Conservation (phyloP, 2,329 filamentous ascomycete genomes). For the Arthrobotrys sphaeroides region DNA sequence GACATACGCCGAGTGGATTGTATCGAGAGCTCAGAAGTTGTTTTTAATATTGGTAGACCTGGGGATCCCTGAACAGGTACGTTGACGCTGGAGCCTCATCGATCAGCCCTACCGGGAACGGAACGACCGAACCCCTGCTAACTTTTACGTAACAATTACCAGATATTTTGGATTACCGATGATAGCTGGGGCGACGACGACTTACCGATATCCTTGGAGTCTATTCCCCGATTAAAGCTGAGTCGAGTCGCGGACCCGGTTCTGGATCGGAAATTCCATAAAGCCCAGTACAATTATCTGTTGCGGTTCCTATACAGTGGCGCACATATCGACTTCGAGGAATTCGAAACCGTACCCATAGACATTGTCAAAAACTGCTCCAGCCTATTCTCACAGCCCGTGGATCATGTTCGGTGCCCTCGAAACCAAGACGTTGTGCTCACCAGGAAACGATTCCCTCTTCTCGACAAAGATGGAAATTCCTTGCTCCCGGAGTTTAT, state of each 20-base stretch:
- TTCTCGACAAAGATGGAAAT: conserved; percentile 63
- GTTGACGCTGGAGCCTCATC: conserved; percentile 21
- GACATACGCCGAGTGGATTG: conserved; percentile 82
- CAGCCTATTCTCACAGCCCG: conserved; percentile 64
- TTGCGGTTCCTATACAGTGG: conserved; percentile 71
- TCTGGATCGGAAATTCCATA: conserved; percentile 74
- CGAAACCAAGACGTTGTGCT: conserved; percentile 69
- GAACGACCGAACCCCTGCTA: conserved; percentile 23
- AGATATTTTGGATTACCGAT: conserved; percentile 79
- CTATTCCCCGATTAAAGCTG: conserved; percentile 72
- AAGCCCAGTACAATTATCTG: conserved; percentile 76
- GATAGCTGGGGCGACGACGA: conserved; percentile 81
- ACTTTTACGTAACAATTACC: conserved; percentile 44
- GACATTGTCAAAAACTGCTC: conserved; percentile 67
- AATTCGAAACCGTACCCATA: conserved; percentile 75
- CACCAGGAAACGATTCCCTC: conserved; percentile 68
- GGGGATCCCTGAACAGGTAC: conserved; percentile 69
- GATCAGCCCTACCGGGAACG: neutral
- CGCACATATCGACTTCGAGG: conserved; percentile 71
- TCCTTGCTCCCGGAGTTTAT: conserved; percentile 68
- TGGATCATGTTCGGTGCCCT: conserved; percentile 72
- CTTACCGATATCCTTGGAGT: conserved; percentile 73
- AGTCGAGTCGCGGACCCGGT: conserved; percentile 70
- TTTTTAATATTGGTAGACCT: conserved; percentile 77
- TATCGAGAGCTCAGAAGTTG: conserved; percentile 73